phyloP scores from a whole-genome alignment of 495 filamentous ascomycete genomes.

The Thozetella sp. region DNA sequence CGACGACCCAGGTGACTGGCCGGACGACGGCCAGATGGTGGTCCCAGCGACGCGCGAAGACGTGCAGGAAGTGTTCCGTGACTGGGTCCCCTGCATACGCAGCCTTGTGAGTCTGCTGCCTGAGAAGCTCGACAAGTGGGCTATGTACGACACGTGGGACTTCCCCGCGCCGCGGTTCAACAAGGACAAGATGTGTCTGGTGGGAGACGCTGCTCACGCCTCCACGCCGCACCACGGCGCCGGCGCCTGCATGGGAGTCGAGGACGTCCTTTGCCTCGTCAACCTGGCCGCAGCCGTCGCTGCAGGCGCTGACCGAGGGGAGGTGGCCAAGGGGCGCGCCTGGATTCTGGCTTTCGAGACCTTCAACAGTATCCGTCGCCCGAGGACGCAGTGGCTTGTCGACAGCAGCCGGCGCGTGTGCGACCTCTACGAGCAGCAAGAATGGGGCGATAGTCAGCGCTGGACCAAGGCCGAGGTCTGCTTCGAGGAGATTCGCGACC shows the following conservation, averaged over 20 bases:
- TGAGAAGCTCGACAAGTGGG: slow-evolving; percentile 34
- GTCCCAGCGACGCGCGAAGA: slow-evolving; percentile 22
- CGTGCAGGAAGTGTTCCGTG: slow-evolving; percentile 10
- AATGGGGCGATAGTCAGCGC: slow-evolving; percentile 20
- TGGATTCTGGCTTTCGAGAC: slow-evolving; percentile 11
- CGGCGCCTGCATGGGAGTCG: slow-evolving; percentile 39
- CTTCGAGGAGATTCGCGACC: slow-evolving; percentile 25
- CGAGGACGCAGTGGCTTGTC: slow-evolving; percentile 34
- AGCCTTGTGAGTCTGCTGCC: slow-evolving; percentile 20
- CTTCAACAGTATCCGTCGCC: slow-evolving; percentile 16
- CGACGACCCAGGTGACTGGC: slow-evolving; percentile 35
- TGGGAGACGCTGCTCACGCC: slow-evolving; percentile 46
- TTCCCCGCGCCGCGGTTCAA: slow-evolving; percentile 32
- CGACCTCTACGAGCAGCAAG: slow-evolving; percentile 28
- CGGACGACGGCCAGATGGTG: slow-evolving; percentile 21
- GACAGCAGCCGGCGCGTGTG: slow-evolving; percentile 25
- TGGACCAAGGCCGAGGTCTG: slow-evolving; percentile 33
- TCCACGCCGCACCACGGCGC: slow-evolving; percentile 40
- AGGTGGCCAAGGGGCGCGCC: slow-evolving; percentile 9
- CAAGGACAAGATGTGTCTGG: slow-evolving; percentile 25
- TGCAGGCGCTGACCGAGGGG: neutral
- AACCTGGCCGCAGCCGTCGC: slow-evolving; percentile 12
- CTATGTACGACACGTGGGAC: slow-evolving; percentile 39
- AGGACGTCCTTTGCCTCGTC: slow-evolving; percentile 36
- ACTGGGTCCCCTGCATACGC: slow-evolving; percentile 16